Conservation (phyloP, 2,329 filamentous ascomycete genomes). For the Paracorniculantispora psalliotae region DNA sequence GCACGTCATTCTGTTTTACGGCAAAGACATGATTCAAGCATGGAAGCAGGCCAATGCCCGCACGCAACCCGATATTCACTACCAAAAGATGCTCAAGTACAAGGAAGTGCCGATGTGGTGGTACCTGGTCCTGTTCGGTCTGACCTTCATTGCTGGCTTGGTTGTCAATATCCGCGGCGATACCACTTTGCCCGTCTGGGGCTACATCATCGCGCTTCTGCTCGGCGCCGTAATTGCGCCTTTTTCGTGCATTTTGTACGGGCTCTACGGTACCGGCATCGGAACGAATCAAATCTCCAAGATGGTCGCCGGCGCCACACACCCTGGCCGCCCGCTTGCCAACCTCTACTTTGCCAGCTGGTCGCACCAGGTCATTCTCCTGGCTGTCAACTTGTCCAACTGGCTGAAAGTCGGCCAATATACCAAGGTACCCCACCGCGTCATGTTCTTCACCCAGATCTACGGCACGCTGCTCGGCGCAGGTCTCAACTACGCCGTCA, state of each 20-base stretch:
- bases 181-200: constrained; percentile 32
- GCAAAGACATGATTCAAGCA: constrained; percentile 16
- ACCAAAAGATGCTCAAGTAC: constrained; percentile 36
- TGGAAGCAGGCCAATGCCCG: constrained; percentile 19
- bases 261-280: constrained; percentile 19
- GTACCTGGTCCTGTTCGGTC: constrained; percentile 27
- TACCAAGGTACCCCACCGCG: constrained; percentile 33
- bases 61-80: constrained; percentile 33
- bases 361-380: constrained; percentile 28
- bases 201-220: constrained; percentile 30
- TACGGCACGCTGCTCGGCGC: constrained; percentile 37
- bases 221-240: constrained; percentile 34
- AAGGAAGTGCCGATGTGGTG: constrained; percentile 34
- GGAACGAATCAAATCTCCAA: constrained; percentile 26
- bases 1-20: constrained; percentile 19
- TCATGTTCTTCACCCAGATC: constrained; percentile 37
- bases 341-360: constrained; percentile 39
- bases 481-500: constrained; percentile 42
- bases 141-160: constrained; percentile 30
- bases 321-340: constrained; percentile 34
- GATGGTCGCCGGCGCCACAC: constrained; percentile 43
- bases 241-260: constrained; percentile 25
- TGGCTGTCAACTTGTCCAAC: constrained; percentile 26
- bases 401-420: constrained; percentile 35
- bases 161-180: constrained; percentile 31